A percentile compares a stretch with the other conserved stretches of the same genome.
Evolutionary conservation across 192 early-diverging fungal genomes (phyloP).

Genomic region (Umbelopsis ramanniana): DNA sequence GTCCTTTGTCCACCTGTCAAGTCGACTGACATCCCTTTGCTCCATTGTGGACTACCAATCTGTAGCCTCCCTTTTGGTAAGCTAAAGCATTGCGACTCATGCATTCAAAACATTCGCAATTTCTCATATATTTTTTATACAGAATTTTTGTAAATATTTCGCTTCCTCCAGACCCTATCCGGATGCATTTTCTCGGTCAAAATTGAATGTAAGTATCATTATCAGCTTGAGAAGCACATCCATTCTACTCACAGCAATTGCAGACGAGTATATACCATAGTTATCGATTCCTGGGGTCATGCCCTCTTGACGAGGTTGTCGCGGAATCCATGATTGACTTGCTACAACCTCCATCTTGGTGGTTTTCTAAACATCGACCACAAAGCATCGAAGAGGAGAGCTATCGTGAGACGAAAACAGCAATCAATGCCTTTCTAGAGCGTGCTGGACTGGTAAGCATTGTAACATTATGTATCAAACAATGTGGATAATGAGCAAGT

Average conservation of each 20-base stretch:
- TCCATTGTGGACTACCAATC: constrained; percentile 48
- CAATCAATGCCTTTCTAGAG: constrained; percentile 26
- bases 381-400: neutral
- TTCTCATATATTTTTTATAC: neutral
- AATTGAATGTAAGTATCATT: constrained; percentile 36
- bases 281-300: constrained; percentile 42
- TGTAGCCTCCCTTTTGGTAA: constrained; percentile 50
- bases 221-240: neutral
- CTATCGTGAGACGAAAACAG: constrained; percentile 11
- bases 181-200: constrained; percentile 59
- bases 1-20: constrained; percentile 44
- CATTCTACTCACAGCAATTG: constrained; percentile 7
- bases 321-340: constrained; percentile 28
- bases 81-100: neutral
- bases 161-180: constrained; percentile 49
- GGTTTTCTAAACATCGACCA: constrained; percentile 23
- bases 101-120: neutral
- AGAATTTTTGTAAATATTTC: constrained; percentile 59
- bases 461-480: neutral
- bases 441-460: constrained; percentile 29
- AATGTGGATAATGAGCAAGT: neutral
- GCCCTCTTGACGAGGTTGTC: constrained; percentile 25
- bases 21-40: constrained; percentile 42
- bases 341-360: constrained; percentile 33
- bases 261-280: constrained; percentile 49